These are phyloP conservation scores for Cutaneotrichosporon cavernicola DNA, from an alignment of 1,284 basidiomycete species.

Conservation along the genomic window DNA sequence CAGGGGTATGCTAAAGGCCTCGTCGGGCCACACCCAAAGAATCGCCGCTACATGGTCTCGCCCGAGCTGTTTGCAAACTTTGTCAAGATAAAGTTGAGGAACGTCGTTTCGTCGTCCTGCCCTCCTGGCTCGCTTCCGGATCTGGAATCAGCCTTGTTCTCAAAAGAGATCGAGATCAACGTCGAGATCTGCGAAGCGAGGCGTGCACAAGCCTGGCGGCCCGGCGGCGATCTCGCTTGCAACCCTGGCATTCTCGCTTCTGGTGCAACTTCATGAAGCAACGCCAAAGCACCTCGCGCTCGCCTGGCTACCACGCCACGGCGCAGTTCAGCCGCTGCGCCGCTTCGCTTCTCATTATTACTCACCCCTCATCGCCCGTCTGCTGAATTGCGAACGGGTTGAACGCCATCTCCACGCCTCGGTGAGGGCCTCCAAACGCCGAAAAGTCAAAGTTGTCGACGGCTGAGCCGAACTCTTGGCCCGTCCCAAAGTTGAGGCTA, in stretches of 20 bases:
- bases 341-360: not conserved
- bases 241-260: not conserved
- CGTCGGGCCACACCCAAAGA: not conserved
- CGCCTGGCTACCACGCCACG: not conserved
- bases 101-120: conserved; percentile 44
- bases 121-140: conserved; percentile 20
- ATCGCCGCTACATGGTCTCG: conserved; percentile 28
- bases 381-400: conserved; percentile 53
- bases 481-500: conserved; percentile 8
- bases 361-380: conserved; percentile 45
- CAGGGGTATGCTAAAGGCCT: not conserved
- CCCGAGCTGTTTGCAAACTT: conserved; percentile 49
- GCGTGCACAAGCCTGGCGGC: not conserved
- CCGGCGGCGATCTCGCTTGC: not conserved
- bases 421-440: conserved; percentile 37
- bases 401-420: conserved; percentile 36
- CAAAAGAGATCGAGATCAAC: not conserved
- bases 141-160: conserved; percentile 13
- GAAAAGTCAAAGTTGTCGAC: conserved; percentile 45
- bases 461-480: conserved; percentile 34
- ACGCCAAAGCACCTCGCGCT: no score
- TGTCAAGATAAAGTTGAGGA: conserved; percentile 49
- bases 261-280: no score
- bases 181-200: not conserved
- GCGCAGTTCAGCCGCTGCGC: not conserved